Base-by-base conservation (phyloP, 1,139 yeast species). In the Saccharomyces hybrid region DNA sequence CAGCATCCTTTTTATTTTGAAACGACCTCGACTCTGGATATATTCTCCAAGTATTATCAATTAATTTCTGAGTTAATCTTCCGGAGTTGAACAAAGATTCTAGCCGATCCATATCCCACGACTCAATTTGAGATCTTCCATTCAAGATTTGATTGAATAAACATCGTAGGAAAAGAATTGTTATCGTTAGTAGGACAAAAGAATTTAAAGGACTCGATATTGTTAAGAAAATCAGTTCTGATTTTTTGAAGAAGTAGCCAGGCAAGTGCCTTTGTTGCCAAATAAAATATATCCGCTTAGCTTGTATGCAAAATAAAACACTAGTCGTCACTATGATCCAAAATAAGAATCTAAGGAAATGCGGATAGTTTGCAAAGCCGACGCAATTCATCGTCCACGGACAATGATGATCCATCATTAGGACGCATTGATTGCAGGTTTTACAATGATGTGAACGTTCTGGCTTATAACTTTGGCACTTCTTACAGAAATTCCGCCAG, bases 51-150 rank as follows among this genome's bases (percentile, higher is more conserved):
- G 65, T 50, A 46, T 60, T 62, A 23, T 56, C 57, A 3, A 70
- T 49, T 8, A 70, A 52, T 51, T 58, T 57, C 5, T 67, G 66
- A 13, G 67, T 23, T 23, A 70, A 52, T 41, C 57, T 60, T 47
- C 55, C 57, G 11, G 59, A 57, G 38, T 64, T 52, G 44, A 57
- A 65, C 25, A 65, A 50, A 28, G 83, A 76, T 55, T 83, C 89
- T 1, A 89, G 74, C 57, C 98, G 77, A 60, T 93, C 98, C 72
- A 78, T 73, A 64, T 93, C 98, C 99, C 99, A 93, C 2, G 79
- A 75, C 70, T 93, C 99, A 55, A 93, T 91, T 68, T 89, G 96
- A 2, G 98, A 84, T 79, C 82, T 85, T n/a, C 97, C 97, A 46
- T 75, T 74, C 52, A 81, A 66, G 2, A 79, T 62, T 60, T 82